Evolutionary conservation across 208 protist genomes (phyloP), one percentile per base, ranked within the genome.

Genomic region (Wallacemonas collosoma): DNA sequence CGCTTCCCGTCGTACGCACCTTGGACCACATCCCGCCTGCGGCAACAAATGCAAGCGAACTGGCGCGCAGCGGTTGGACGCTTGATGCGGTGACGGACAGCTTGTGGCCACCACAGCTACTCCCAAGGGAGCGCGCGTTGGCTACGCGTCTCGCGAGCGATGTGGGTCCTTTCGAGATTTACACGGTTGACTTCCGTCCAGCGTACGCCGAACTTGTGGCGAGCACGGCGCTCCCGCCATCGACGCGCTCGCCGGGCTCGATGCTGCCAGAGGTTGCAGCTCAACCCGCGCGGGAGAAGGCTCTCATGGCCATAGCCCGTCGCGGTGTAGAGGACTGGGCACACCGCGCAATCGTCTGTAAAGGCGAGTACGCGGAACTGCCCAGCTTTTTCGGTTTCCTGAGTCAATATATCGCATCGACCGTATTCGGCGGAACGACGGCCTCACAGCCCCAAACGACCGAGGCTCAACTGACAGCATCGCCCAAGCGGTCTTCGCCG

Each of bases 171-270:
- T 55, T 86, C 45, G 81, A 87, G 72, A 58, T 86, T 36, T 71
- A 85, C 64, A 35, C 77, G 0, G 67, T 78, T 0, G 81, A 87
- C 72, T 85, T 87, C 53, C 72, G 72, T 1, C 78, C 82, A 1
- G 38, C 15, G 7, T 50, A 53, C 36, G 70, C 65, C 41, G 43
- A 36, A 5, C 50, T 58, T 5, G n/a, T 55, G 48, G 43, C 60
- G 14, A 8, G 26, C 11, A 65, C 60, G 41, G 43, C 60, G 60
- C 40, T 65, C 41, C 60, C 60, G 3, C 9, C 7, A 5, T 15
- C 60, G n/a, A 9, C 60, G n/a, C n/a, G 7, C 7, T 53, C 40
- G 5, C 41, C 35, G 2, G 48, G 15, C 26, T 38, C 35, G 35
- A 15, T 57, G 0, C 5, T 71, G 39, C 66, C 66, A 3, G 66